phyloP scores from a whole-genome alignment of 371 early-diverging fungal species.

The Mucor velutinosus region DNA sequence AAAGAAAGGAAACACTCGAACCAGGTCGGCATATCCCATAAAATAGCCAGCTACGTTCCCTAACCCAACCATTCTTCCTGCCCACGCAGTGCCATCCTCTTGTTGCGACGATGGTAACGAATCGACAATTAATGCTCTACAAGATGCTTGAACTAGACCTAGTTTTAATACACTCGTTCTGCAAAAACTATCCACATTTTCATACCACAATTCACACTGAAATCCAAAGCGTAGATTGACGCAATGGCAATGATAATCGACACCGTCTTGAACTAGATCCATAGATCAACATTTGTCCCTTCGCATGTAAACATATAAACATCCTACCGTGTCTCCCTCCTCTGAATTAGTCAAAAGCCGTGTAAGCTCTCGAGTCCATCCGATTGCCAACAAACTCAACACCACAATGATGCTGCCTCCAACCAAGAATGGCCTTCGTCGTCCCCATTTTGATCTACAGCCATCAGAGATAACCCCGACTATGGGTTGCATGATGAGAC shows the following conservation, averaged over 20 bases:
- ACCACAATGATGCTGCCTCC: slow-evolving; percentile 71
- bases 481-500: slow-evolving; percentile 82
- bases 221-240: slow-evolving; percentile 88
- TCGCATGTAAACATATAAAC: not conserved
- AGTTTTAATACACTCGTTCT: not conserved
- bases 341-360: slow-evolving; percentile 38
- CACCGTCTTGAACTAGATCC: slow-evolving; percentile 40
- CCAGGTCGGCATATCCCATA: slow-evolving; percentile 86
- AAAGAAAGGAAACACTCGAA: slow-evolving; percentile 67
- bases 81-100: slow-evolving; percentile 88
- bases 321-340: slow-evolving; percentile 39
- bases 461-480: slow-evolving; percentile 79
- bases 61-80: slow-evolving; percentile 86
- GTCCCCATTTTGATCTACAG: slow-evolving; percentile 69
- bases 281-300: not conserved
- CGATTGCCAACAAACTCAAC: slow-evolving; percentile 69
- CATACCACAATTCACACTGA: slow-evolving; percentile 86
- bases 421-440: slow-evolving; percentile 75
- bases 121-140: slow-evolving; percentile 90
- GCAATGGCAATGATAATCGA: slow-evolving; percentile 72
- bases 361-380: slow-evolving; percentile 81
- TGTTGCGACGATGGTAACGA: slow-evolving; percentile 80
- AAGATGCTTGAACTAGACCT: slow-evolving; percentile 72
- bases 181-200: not conserved
- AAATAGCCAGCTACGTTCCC: slow-evolving; percentile 90